These are phyloP conservation scores for Camelina neglecta DNA, from an alignment of 345 rosid species.

Conservation along the genomic window DNA sequence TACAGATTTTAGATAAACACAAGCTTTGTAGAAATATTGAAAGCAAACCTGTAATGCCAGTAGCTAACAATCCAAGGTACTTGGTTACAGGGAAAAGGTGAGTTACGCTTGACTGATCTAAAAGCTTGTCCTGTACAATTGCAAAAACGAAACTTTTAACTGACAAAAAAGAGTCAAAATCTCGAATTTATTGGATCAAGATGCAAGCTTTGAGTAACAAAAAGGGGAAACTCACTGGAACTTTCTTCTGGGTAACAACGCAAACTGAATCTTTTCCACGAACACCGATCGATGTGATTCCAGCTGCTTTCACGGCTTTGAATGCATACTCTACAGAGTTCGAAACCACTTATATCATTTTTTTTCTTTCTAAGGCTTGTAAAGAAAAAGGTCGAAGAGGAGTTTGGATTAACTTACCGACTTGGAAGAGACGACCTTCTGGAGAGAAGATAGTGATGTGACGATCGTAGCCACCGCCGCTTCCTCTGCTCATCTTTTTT, in stretches of 20 bases:
- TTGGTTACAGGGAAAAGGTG: constrained; percentile 94
- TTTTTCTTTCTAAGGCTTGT: background rate
- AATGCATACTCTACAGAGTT: constrained; percentile 80
- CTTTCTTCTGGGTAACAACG: constrained; percentile 98
- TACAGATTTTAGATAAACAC: background rate
- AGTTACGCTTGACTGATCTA: constrained; percentile 92
- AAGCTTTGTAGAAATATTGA: too few species aligned
- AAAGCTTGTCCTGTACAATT: constrained; percentile 86
- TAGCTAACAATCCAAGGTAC: constrained; percentile 88
- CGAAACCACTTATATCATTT: background rate
- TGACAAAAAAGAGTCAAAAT: background rate
- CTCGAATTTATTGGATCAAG: constrained; percentile 17
- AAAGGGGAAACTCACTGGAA: constrained; percentile 67
- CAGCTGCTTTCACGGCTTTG: constrained; percentile 97
- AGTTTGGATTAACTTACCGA: constrained; percentile 51
- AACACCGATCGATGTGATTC: constrained; percentile 94
- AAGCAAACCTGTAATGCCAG: constrained; percentile 88
- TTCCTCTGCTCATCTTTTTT: too few species aligned
- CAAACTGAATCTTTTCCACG: constrained; percentile 95
- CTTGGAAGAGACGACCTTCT: constrained; percentile 93
- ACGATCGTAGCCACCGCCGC: constrained; percentile 51
- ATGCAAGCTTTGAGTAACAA: background rate
- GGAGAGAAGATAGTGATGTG: constrained; percentile 91
- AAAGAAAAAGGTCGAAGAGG: background rate
- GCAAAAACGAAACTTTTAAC: background rate